Percentiles rank a stretch among this genome's conserved stretches.
These are phyloP conservation scores for Symbiodinium pilosum DNA, from an alignment of 73 alveolate species.

Conservation along the genomic window DNA sequence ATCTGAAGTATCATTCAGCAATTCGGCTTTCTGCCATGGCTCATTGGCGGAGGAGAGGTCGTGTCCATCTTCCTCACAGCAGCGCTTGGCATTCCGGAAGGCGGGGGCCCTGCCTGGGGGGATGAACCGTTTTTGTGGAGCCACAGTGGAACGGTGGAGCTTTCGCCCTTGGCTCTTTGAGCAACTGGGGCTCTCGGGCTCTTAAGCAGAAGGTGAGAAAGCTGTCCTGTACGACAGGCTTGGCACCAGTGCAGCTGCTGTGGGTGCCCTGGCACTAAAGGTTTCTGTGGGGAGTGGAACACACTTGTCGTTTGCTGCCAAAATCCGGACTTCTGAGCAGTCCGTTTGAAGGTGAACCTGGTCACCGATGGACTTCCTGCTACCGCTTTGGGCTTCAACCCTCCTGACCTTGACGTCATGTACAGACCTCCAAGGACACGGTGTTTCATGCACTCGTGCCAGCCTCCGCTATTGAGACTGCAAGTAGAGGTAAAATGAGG, in stretches of 20 bases:
- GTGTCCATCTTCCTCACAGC: slow-evolving; percentile 99
- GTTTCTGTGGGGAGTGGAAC: neutral
- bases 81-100: slow-evolving; percentile 98
- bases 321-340: too few relatives aligned
- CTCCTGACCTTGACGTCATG: slow-evolving; percentile 99
- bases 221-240: slow-evolving; percentile 96
- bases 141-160: neutral
- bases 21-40: too few relatives aligned
- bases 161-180: too few relatives aligned
- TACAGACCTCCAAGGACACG: slow-evolving; percentile 98
- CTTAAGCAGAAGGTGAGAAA: too few relatives aligned
- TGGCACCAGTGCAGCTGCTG: slow-evolving; percentile 99
- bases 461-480: too few relatives aligned
- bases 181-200: too few relatives aligned
- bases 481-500: too few relatives aligned
- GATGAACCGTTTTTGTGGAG: neutral
- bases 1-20: too few relatives aligned
- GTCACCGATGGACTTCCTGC: slow-evolving; percentile 99
- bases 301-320: neutral
- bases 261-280: slow-evolving; percentile 97
- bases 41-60: slow-evolving; percentile 97
- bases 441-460: slow-evolving; percentile 86
- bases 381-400: slow-evolving; percentile 99
- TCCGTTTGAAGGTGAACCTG: slow-evolving; percentile 97
- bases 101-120: too few relatives aligned